phyloP scores from a whole-genome alignment of 331 rosid genomes.

The Quercus tomentella region DNA sequence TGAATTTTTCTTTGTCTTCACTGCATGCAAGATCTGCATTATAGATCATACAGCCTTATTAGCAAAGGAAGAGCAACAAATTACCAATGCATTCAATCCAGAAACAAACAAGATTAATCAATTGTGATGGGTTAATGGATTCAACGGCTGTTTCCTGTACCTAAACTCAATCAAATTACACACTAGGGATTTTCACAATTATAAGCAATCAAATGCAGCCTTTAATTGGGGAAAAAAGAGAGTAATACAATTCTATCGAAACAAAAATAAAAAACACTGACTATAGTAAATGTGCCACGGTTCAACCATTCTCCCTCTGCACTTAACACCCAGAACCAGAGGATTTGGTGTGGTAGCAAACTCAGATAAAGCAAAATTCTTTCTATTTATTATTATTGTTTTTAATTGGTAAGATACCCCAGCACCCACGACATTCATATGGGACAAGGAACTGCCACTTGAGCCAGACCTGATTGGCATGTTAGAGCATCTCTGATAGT shows the following conservation, averaged over 20 bases:
- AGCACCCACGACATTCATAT: no score
- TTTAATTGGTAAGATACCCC: no score
- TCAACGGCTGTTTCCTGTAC: not conserved
- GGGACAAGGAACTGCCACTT: no score
- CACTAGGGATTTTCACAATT: not conserved
- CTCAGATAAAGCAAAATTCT: no score
- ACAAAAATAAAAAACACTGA: not conserved
- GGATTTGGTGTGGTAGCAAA: no score
- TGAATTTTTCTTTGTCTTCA: slow-evolving; percentile 45
- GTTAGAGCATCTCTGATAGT: no score
- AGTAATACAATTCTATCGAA: not conserved
- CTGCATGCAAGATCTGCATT: slow-evolving; percentile 57
- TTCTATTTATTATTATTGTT: accelerated
- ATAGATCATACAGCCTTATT: not conserved
- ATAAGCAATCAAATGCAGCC: not conserved
- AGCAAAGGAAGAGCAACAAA: no score
- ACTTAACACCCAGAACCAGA: no score
- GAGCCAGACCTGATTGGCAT: no score
- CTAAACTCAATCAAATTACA: not conserved
- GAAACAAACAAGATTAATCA: not conserved
- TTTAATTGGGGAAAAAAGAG: no score
- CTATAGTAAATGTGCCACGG: not conserved
- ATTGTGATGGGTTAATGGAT: not conserved
- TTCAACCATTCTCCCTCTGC: no score
- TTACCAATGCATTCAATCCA: not conserved